These are phyloP conservation scores for Blastocystis sp. DNA, from an alignment of 352 stramenopile genomes.

Conservation along the genomic window DNA sequence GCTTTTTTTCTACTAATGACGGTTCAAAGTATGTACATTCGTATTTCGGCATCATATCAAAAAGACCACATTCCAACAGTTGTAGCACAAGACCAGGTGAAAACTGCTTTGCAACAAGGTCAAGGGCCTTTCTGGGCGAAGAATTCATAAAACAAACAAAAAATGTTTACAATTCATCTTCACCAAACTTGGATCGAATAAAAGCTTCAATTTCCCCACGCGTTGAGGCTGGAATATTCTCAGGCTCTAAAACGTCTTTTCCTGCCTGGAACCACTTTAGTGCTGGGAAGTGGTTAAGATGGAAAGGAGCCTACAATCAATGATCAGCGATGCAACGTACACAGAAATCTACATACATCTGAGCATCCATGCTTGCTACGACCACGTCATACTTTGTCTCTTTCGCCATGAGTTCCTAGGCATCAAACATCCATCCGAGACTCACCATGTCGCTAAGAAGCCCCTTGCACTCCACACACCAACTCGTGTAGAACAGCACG, in stretches of 20 bases:
- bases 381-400: conserved; percentile 15
- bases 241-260: neutral
- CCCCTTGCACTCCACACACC: conserved; percentile 25
- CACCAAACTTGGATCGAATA: neutral
- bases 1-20: neutral
- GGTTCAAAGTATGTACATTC: neutral
- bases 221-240: neutral
- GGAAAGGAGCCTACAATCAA: neutral
- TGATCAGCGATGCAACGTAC: neutral
- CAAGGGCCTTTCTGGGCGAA: neutral
- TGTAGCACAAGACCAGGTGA: neutral
- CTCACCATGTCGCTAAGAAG: conserved; percentile 34
- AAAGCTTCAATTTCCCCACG: conserved; percentile 7
- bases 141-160: neutral
- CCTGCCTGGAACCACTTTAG: conserved; percentile 16
- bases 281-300: conserved; percentile 23
- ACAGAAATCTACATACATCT: conserved; percentile 49
- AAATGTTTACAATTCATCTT: neutral
- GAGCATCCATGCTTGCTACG: conserved; percentile 41
- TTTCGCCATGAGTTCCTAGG: conserved; percentile 14
- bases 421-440: neutral
- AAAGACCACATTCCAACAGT: neutral
- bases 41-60: neutral
- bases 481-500: conserved; percentile 18
- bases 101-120: neutral